Evolutionary conservation across 768 basidiomycete species (phyloP).

Genomic region (Termitomyces sp.): DNA sequence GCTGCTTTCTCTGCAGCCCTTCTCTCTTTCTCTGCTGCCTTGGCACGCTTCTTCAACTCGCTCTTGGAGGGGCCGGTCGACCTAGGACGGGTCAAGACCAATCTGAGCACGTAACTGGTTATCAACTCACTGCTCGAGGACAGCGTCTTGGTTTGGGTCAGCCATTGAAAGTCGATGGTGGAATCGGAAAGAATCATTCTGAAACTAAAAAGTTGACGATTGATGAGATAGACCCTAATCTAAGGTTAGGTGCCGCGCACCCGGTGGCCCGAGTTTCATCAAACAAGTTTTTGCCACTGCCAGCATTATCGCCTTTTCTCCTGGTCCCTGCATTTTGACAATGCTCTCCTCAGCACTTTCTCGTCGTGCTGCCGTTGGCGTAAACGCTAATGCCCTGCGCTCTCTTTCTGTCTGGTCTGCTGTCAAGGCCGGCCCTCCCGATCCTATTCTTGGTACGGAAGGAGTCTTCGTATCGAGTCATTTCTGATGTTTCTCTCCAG

Average conservation of each 20-base stretch:
- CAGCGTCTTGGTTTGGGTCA: constrained; percentile 1
- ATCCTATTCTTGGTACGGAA: constrained; percentile 83
- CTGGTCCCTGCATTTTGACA: constrained; percentile 20
- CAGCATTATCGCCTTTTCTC: constrained; percentile 19
- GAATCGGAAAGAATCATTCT: constrained; percentile 1
- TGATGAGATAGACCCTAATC: constrained; percentile 14
- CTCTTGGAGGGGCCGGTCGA: constrained; percentile 70
- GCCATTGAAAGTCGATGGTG: constrained; percentile 9
- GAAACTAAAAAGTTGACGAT: not conserved
- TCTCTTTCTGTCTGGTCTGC: constrained; percentile 74
- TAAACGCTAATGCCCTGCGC: constrained; percentile 33
- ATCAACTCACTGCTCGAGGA: constrained; percentile 9
- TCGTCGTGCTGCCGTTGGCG: constrained; percentile 44
- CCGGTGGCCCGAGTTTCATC: not conserved
- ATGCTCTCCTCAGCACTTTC: constrained; percentile 49
- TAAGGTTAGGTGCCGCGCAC: constrained; percentile 18
- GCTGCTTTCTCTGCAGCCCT: constrained; percentile 86
- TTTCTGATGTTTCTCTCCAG: constrained; percentile 32
- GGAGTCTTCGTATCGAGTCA: constrained; percentile 1
- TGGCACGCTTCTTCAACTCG: constrained; percentile 88
- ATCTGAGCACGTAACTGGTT: not conserved
- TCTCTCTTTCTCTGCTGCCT: constrained; percentile 86
- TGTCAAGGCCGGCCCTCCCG: constrained; percentile 86
- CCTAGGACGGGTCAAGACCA: not conserved
- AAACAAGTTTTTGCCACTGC: constrained; percentile 2